Evolutionary conservation across 345 rosid species (phyloP).

Genomic region (Cardiospermum halicacabum): DNA sequence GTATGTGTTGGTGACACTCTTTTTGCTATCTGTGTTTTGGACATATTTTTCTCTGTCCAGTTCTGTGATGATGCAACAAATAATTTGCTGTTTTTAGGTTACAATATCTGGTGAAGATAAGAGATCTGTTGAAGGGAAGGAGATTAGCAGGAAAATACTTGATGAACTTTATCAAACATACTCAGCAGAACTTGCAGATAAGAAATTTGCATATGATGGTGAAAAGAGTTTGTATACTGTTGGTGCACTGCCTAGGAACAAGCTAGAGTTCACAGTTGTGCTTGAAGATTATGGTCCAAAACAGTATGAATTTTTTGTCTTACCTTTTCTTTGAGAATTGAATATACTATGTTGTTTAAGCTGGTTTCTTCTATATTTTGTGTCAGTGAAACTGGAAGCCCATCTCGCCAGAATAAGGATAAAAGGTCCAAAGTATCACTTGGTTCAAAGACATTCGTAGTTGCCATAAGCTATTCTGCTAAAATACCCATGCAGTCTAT

Average conservation of each 20-base stretch:
- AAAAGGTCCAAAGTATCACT: slow-evolving; percentile 60
- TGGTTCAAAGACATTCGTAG: slow-evolving; percentile 47
- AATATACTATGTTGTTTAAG: not conserved
- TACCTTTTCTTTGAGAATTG: slow-evolving; percentile 7
- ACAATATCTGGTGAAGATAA: slow-evolving; percentile 51
- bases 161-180: slow-evolving; percentile 65
- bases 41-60: slow-evolving; percentile 3
- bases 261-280: slow-evolving; percentile 54
- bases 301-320: slow-evolving; percentile 30
- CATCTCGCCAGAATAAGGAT: no score
- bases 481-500: slow-evolving; percentile 55
- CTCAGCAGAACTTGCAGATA: slow-evolving; percentile 54
- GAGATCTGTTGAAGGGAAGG: slow-evolving; percentile 48
- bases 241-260: slow-evolving; percentile 69
- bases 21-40: slow-evolving; percentile 10
- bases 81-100: slow-evolving; percentile 47
- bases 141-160: slow-evolving; percentile 65
- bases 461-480: slow-evolving; percentile 54
- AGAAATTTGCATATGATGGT: slow-evolving; percentile 77
- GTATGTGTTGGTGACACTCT: slow-evolving; percentile 43
- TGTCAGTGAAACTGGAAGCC: slow-evolving; percentile 25
- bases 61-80: not conserved
- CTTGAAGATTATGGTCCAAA: slow-evolving; percentile 61
- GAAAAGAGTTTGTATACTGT: slow-evolving; percentile 66
- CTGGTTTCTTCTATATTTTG: slow-evolving; percentile 13